Conservation (phyloP, 768 basidiomycete species). For the Suillus variegatus region DNA sequence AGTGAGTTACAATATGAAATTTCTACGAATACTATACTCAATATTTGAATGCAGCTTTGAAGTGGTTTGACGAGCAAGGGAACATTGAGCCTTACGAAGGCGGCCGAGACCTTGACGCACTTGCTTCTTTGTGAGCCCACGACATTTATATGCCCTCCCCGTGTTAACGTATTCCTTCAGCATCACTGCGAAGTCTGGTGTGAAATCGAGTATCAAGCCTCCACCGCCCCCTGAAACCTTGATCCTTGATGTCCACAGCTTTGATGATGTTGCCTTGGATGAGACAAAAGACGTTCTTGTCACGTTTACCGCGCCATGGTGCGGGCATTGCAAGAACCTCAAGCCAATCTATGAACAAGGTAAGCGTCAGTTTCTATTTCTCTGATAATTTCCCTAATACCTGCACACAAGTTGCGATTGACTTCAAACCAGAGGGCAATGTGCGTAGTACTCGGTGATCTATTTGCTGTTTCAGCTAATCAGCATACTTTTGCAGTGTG, state of each 20-base stretch:
- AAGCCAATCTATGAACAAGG: conserved; percentile 87
- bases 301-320: conserved; percentile 83
- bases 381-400: conserved; percentile 6
- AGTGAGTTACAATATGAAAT: conserved; percentile 50
- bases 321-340: conserved; percentile 92
- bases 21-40: conserved; percentile 8
- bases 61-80: conserved; percentile 84
- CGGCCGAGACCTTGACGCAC: conserved; percentile 77
- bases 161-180: conserved; percentile 38
- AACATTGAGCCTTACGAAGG: conserved; percentile 68
- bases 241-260: conserved; percentile 69
- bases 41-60: conserved; percentile 60
- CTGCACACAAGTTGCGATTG: conserved; percentile 59
- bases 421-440: conserved; percentile 76
- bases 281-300: conserved; percentile 81
- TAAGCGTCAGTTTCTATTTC: conserved; percentile 22
- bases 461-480: not conserved
- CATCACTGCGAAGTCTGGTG: conserved; percentile 70
- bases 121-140: conserved; percentile 68
- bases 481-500: conserved; percentile 52
- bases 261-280: conserved; percentile 74
- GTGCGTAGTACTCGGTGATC: conserved; percentile 40
- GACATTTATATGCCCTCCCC: not conserved
- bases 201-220: conserved; percentile 86
- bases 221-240: conserved; percentile 74